These are phyloP conservation scores for Aspergillus conjunctus DNA, from an alignment of 495 filamentous ascomycete genomes.

Conservation along the genomic window DNA sequence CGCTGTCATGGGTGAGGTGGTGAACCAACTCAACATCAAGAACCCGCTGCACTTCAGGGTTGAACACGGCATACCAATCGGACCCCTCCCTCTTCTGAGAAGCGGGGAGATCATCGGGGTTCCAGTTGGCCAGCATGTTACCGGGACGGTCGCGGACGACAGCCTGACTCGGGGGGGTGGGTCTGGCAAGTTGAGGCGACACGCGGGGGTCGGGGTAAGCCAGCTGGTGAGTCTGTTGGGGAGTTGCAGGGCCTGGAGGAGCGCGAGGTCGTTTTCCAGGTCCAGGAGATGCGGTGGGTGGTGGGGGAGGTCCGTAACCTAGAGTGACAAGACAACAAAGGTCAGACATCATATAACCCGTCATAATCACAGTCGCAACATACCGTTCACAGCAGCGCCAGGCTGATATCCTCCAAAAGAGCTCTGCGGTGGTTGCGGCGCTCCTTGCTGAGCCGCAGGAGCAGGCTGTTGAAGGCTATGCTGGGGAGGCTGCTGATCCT, in stretches of 20 bases:
- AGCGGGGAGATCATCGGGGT: constrained; percentile 78
- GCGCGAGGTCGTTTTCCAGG: constrained; percentile 67
- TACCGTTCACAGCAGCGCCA: constrained; percentile 68
- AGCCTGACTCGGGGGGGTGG: constrained; percentile 67
- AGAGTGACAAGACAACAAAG: constrained; percentile 11
- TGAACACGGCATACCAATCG: constrained; percentile 92
- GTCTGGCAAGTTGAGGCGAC: constrained; percentile 86
- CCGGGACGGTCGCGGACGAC: constrained; percentile 60
- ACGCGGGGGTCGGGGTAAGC: constrained; percentile 79
- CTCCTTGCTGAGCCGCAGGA: constrained; percentile 62
- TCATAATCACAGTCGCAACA: constrained; percentile 37
- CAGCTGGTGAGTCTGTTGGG: constrained; percentile 80
- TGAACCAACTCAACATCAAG: constrained; percentile 89
- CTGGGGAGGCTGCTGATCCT: constrained; percentile 62
- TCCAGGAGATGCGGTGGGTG: constrained; percentile 83
- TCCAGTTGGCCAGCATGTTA: constrained; percentile 85
- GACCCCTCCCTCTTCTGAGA: constrained; percentile 79
- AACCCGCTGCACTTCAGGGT: constrained; percentile 77
- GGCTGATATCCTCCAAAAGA: constrained; percentile 63
- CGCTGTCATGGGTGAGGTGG: constrained; percentile 81
- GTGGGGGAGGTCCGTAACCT: constrained; percentile 73
- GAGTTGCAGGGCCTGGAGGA: constrained; percentile 77
- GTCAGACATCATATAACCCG: constrained; percentile 34
- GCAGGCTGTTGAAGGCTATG: constrained; percentile 61
- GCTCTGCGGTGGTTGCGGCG: constrained; percentile 62